These are phyloP conservation scores for Pleurotus eryngii DNA, from an alignment of 768 basidiomycete species.

Conservation along the genomic window DNA sequence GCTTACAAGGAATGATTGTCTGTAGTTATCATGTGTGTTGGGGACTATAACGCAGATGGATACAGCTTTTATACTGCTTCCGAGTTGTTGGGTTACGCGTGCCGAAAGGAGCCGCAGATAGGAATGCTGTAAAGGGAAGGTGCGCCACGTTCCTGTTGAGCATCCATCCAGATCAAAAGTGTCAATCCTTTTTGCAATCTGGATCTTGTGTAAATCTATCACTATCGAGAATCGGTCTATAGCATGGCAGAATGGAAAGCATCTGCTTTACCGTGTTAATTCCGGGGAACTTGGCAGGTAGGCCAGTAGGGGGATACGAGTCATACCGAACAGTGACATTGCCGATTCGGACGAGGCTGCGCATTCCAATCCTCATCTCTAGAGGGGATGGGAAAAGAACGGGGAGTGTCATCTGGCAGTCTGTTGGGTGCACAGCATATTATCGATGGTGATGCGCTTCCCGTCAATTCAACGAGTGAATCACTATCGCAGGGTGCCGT, in stretches of 20 bases:
- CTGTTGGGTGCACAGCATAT: too few relatives aligned
- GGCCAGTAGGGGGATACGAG: neutral
- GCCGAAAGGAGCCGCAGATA: neutral
- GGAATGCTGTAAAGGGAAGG: conserved; percentile 1
- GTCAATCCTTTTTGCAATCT: neutral
- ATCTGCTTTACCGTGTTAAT: too few relatives aligned
- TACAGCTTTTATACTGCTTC: conserved; percentile 7
- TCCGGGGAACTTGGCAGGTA: too few relatives aligned
- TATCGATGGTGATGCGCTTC: too few relatives aligned
- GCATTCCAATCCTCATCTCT: too few relatives aligned
- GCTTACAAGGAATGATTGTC: neutral
- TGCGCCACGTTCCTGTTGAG: neutral
- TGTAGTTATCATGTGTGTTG: too few relatives aligned
- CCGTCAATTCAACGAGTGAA: too few relatives aligned
- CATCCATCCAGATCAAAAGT: neutral
- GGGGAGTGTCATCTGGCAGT: too few relatives aligned
- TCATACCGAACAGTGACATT: neutral
- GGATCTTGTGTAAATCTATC: neutral
- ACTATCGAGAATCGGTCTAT: neutral
- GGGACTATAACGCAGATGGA: neutral
- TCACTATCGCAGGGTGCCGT: too few relatives aligned
- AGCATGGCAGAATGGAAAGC: neutral
- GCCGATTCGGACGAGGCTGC: too few relatives aligned
- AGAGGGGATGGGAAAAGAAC: too few relatives aligned
- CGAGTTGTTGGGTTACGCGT: conserved; percentile 1